phyloP scores from a whole-genome alignment of 2,329 filamentous ascomycete species.

The Teratosphaeriaceae sp. region DNA sequence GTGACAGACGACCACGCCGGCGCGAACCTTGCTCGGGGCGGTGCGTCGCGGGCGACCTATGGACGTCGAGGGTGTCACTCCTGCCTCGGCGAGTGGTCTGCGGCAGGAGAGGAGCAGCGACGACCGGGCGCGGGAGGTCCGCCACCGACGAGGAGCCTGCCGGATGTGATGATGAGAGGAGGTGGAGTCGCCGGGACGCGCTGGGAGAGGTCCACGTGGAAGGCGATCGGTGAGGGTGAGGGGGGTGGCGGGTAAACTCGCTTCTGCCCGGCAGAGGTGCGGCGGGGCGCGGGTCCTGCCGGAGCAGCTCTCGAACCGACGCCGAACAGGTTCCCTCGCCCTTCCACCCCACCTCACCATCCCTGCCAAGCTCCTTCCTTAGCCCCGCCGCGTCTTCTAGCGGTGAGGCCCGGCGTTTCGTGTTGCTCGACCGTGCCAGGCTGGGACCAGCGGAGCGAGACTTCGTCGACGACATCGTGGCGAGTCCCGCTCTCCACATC shows the following conservation, averaged over 20 bases:
- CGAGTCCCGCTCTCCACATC: too few relatives aligned
- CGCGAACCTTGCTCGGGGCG: conserved; percentile 7
- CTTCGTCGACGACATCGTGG: too few relatives aligned
- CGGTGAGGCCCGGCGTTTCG: conserved; percentile 15
- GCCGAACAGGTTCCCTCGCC: conserved; percentile 15
- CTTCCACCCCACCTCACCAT: conserved; percentile 2
- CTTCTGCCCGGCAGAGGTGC: not conserved
- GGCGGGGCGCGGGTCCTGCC: conserved; percentile 2
- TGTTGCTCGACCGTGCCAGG: not conserved
- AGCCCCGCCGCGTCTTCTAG: conserved; percentile 6
- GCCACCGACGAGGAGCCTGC: too few relatives aligned
- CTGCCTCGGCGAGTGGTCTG: too few relatives aligned
- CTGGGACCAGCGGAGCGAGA: too few relatives aligned
- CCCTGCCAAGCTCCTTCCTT: not conserved
- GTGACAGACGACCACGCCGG: not conserved
- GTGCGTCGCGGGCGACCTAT: too few relatives aligned
- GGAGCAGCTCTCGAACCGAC: conserved; percentile 4
- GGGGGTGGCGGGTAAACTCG: not conserved
- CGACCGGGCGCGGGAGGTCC: too few relatives aligned
- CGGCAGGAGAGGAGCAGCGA: too few relatives aligned
- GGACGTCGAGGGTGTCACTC: too few relatives aligned
- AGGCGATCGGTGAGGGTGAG: too few relatives aligned
- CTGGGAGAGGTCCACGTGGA: too few relatives aligned
- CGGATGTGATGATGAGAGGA: not conserved
- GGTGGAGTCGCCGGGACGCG: not conserved